Base-by-base conservation (phyloP, 148 eudicot genomes). In the Polygonum maritimum region DNA sequence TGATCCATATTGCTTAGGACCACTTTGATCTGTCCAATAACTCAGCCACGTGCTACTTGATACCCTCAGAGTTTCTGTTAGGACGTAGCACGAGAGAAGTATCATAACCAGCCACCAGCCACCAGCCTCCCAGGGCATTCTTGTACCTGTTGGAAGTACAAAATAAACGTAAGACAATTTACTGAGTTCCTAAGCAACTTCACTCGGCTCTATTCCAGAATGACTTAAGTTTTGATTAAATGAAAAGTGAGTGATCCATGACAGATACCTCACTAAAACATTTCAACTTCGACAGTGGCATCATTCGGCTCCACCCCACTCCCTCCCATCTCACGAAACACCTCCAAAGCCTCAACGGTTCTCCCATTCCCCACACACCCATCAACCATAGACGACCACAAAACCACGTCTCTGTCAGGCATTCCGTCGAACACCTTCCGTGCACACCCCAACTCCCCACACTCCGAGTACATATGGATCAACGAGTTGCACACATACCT, bases 11-110 rank as follows among this genome's bases (percentile, higher is more conserved):
- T 71, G 83, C 58, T 77, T 78, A 21, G 88, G 74, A 78, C 76
- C 75, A 80, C 91, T 85, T 80, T 84, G 86, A 84, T 90, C 93
- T 67, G 98, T 92, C 98, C 98, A 94, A 72, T 65, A 38, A 82
- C 98, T 94, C 76, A 94, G 81, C 98, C 98, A 94, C 57, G 97
- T 94, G 84, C 97, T 94, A 86, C 98, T 88, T 52, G 82, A 78
- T 79, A 94, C 82, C 70, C 97, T 84, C 67, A 94, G 77, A 84
- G 70, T 78, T 84, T 94, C 97, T 19, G 95, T 86, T 14, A 85
- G 47, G 74, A 89, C 79, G 76, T 91, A 94, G 87, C 97, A 94
- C 79, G 19, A 19, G 47, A 94, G 76, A 76, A 94, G 88, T 81
- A 94, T 79, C 83, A 87, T 84, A 76, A 94, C 92, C 16, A 94